Conservation (phyloP, 768 basidiomycete genomes). For the Phylloporus arenicola region DNA sequence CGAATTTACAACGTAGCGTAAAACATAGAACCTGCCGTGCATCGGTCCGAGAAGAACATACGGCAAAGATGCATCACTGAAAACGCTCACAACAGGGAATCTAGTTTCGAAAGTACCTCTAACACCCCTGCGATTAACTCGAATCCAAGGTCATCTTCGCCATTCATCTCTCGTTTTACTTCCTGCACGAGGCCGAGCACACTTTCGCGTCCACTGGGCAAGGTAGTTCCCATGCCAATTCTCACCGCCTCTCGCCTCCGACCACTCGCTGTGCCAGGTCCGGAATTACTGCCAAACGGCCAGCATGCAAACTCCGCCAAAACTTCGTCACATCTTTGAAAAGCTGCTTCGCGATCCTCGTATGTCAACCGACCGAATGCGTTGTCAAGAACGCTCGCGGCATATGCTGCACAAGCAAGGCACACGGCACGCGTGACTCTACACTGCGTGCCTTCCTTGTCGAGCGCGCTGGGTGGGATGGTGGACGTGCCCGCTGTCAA, state of each 20-base stretch:
- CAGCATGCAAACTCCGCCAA: conserved; percentile 85
- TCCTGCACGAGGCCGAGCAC: conserved; percentile 71
- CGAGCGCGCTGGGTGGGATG: conserved; percentile 69
- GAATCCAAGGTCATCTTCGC: conserved; percentile 78
- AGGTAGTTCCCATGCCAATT: conserved; percentile 51
- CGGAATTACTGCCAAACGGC: conserved; percentile 64
- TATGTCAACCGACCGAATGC: conserved; percentile 85
- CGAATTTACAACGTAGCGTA: conserved; percentile 6
- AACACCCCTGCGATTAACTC: conserved; percentile 91
- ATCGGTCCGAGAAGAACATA: neutral
- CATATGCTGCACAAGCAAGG: conserved; percentile 87
- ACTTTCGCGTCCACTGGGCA: conserved; percentile 55
- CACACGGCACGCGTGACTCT: conserved; percentile 76
- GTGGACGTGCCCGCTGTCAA: conserved; percentile 80
- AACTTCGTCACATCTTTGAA: conserved; percentile 90
- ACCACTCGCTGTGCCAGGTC: conserved; percentile 31
- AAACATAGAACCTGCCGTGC: neutral
- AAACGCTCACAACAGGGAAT: conserved; percentile 45
- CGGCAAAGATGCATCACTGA: neutral
- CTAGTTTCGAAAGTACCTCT: conserved; percentile 89
- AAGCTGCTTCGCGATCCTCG: conserved; percentile 91
- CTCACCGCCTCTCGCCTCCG: conserved; percentile 40
- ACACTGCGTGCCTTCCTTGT: conserved; percentile 75
- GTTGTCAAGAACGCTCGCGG: conserved; percentile 93
- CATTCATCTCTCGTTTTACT: conserved; percentile 64